phyloP scores from a whole-genome alignment of 2,329 filamentous ascomycete species.

The Ceratocystis albifundus region DNA sequence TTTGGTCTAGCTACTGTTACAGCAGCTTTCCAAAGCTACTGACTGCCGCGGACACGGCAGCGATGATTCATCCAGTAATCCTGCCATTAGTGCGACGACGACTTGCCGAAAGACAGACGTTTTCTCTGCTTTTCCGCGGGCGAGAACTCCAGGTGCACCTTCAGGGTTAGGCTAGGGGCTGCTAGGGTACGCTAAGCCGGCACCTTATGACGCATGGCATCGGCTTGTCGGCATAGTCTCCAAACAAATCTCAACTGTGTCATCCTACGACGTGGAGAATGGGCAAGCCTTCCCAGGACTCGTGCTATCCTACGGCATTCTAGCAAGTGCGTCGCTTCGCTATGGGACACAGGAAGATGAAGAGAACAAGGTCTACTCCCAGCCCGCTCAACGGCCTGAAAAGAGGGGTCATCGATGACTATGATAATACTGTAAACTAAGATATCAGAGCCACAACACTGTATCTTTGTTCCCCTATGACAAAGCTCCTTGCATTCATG shows the following conservation, averaged over 20 bases:
- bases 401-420: no score
- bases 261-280: not conserved
- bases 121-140: slow-evolving; percentile 2
- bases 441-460: not conserved
- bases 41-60: no score
- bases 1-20: no score
- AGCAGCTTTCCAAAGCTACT: no score
- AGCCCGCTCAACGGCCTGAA: no score
- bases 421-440: no score
- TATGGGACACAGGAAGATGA: no score
- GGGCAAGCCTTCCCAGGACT: not conserved
- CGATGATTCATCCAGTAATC: not conserved
- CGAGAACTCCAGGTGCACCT: no score
- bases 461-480: not conserved
- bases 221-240: slow-evolving; percentile 22
- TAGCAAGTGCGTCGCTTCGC: no score
- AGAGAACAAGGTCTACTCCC: no score
- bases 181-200: not conserved
- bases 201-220: slow-evolving; percentile 12
- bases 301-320: not conserved
- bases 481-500: not conserved
- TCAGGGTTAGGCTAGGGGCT: not conserved
- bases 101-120: no score
- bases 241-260: slow-evolving; percentile 13
- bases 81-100: not conserved